Evolutionary conservation across 257 asterid species (phyloP), one percentile per base, ranked within the genome.

Genomic region (Solanum ossicruentum): DNA sequence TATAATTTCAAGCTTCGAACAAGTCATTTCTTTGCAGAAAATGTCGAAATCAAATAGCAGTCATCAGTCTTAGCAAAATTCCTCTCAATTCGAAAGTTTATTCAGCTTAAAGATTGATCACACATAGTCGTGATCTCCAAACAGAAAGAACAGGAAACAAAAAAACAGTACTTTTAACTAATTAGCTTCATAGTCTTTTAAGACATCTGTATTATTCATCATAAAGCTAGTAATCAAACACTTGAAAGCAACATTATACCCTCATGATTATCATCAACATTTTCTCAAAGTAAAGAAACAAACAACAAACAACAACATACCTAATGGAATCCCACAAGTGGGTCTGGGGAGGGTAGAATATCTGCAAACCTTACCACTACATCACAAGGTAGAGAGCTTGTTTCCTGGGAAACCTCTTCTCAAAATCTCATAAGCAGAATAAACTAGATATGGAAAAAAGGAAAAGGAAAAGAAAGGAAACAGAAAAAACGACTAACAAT

Each of bases 271-370:
- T 16, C 52, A 86, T 17, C 21, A 56, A 79, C 70, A 78, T 51
- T 71, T 55, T 85, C 81, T 83, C 80, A 36, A 36, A 36, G 41
- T 36, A 86, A 32, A 51, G 23, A 12, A 85, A 57, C 79, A 92
- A 79, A 32, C 32, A 28, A 28, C 3, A 28, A 28, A 28, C 36
- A 32, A 32, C 36, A 32, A 3, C 36, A 32, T 32, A 32, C 32
- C 2, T 3, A 28, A 3, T 28, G 32, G 32, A 28, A 28, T 28
- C 32, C 2, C 36, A 32, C 36, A 32, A 32, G 3, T 32, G 36
- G 36, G 36, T 32, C 0, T 32, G 36, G 36, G 36, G 36, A 32
- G 3, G 36, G 36, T 32, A 32, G 36, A 32, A 32, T 32, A 1
- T 32, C 2, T 32, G 36, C 36, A 32, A 32, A 32, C 36, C 36